Evolutionary conservation across 2,329 filamentous ascomycete genomes (phyloP), one percentile per base, ranked within the genome.

Genomic region (Neodidymelliopsis sp.): DNA sequence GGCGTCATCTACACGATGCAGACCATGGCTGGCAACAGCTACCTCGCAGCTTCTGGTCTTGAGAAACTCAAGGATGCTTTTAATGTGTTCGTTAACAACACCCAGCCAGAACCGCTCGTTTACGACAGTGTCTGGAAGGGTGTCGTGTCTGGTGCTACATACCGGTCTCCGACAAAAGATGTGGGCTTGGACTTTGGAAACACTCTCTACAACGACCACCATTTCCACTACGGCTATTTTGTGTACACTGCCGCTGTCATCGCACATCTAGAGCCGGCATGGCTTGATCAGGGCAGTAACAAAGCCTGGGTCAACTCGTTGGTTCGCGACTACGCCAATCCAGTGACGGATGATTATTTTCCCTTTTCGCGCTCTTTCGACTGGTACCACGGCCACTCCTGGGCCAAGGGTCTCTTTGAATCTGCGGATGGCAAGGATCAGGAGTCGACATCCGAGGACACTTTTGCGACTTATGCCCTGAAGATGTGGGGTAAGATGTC

Each of bases 391-490:
- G 94, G 94, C 1, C 94, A 97, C 79, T 93, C 89, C 35, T 97
- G 93, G 91, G 94, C 94, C 2, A 91, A 91, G 46, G 90, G 90
- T 1, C 77, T 94, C 9, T 91, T 86, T 66, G 83, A 88, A 54
- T 82, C 84, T 16, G 79, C 78, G 52, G 90, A 94, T 69, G 89
- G 90, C 61, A 93, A 92, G 75, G 86, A 94, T 72, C 85, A 94
- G 74, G 94, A 99, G 70, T 95, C 90, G 11, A 91, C 89, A 35
- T 96, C 91, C 0, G 94, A 99, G 75, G 94, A 99, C 73, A 85
- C 87, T 49, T 92, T 97, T 84, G 87, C 89, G 44, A 85, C 86
- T 2, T 96, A 96, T 71, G 91, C 88, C 0, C 75, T 97, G 66
- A 96, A 96, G 78, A 91, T 97, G 87, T 97, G 94, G 94, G 94